Base-by-base conservation (phyloP, 208 protist genomes). In the Wallacemonas rigidus region DNA sequence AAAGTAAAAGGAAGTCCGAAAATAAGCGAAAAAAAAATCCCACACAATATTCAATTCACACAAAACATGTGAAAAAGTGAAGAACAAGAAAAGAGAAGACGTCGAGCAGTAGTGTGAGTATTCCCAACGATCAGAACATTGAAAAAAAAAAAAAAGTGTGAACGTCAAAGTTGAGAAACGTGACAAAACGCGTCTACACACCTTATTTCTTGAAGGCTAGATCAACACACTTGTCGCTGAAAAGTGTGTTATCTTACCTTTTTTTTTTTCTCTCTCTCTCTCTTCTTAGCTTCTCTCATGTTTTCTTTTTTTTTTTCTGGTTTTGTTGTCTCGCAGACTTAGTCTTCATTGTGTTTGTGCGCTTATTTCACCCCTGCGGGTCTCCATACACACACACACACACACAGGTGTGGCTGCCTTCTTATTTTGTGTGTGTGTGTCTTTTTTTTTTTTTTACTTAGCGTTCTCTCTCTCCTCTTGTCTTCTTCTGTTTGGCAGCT, bases 381-480 rank as follows among this genome's bases (percentile, higher is more conserved):
- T 26, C 26, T 26, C 26, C 26, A 26, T 26, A 26, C 26, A 26
- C 26, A 26, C 26, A 26, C 26, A 26, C 26, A 26, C 26, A 26
- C 26, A 26, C 26, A 26, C 26, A 26, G 26, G 26, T 26, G 26
- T 26, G 26, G 26, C 41, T 55, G 35, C 43, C 71, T 15, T 58
- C 62, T 74, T 72, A 76, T 69, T 65, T 56, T 81, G 55, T 17
- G 51, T 68, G 58, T 74, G 38, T 79, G 12, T 67, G 69, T 73
- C 67, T 58, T 36, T 35, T 69, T 64, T 35, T 3, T 65, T 65
- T 41, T 48, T 57, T 26, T 35, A 36, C 26, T 15, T 57, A 8
- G 9, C 14, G 6, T 65, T n/a, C 47, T 70, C 50, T 48, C 4
- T 38, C 3, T 60, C 8, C 35, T 40, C 14, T 48, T 48, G 14